Evolutionary conservation across 176 grass and related monocot genomes (phyloP).

Genomic region (Leersia perrieri): DNA sequence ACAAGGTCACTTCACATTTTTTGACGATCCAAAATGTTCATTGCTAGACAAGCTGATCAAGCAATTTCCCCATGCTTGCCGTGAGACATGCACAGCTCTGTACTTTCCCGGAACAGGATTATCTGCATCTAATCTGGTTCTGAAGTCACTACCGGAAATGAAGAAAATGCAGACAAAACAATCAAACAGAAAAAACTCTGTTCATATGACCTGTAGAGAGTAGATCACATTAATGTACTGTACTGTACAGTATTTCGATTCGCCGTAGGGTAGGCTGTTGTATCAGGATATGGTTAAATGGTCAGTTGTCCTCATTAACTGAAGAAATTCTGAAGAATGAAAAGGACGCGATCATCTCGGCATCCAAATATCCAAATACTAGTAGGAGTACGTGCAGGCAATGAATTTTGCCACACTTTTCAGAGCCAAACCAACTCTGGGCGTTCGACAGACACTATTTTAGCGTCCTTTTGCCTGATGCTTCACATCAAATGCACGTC

Average conservation of each 20-base stretch:
- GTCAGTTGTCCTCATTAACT: not conserved
- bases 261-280: not conserved
- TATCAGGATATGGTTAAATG: not conserved
- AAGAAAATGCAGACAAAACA: not conserved
- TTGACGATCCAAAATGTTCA: not conserved
- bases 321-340: not conserved
- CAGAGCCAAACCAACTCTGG: not conserved
- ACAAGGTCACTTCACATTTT: not conserved
- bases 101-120: not conserved
- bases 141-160: not conserved
- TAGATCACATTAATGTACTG: not conserved
- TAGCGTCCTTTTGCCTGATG: conserved; percentile 24
- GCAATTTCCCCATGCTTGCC: not conserved
- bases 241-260: not conserved
- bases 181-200: not conserved
- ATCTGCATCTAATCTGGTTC: not conserved
- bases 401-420: not conserved
- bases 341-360: not conserved
- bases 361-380: no score
- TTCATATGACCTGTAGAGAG: not conserved
- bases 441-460: not conserved
- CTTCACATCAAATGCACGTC: conserved; percentile 23
- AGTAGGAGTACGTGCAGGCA: not conserved
- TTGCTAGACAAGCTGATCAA: no score
- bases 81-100: not conserved